Evolutionary conservation across 1,284 basidiomycete genomes (phyloP).

Genomic region (Ganoderma leucocontextum): DNA sequence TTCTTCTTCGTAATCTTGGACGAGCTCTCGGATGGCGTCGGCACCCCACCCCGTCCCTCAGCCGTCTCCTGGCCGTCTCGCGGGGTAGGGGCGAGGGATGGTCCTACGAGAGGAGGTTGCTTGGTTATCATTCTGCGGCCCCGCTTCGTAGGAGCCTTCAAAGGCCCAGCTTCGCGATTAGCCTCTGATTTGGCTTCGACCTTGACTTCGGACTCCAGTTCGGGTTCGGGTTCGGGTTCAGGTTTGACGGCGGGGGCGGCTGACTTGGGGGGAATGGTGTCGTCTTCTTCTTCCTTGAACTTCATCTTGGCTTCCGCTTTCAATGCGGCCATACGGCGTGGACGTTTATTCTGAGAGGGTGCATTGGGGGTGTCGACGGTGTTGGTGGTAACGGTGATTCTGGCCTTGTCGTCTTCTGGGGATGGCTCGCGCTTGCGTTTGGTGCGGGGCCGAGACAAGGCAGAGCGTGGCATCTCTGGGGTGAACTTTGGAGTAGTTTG

Average conservation of each 20-base stretch:
- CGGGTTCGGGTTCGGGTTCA: background rate
- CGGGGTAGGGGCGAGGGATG: background rate
- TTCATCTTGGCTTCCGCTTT: background rate
- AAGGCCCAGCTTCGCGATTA: background rate
- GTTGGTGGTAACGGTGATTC: background rate
- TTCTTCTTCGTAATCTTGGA: background rate
- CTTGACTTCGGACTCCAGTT: background rate
- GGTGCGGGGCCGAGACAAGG: background rate
- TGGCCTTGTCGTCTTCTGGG: background rate
- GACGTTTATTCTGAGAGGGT: background rate
- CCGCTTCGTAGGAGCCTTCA: background rate
- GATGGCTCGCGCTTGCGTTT: background rate
- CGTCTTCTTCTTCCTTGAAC: background rate
- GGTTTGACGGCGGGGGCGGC: background rate
- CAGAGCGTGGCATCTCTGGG: background rate
- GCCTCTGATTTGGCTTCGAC: background rate
- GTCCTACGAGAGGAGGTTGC: background rate
- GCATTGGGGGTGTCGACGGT: background rate
- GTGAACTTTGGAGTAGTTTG: background rate
- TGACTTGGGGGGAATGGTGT: background rate
- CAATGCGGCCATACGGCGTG: background rate
- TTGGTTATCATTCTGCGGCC: background rate
- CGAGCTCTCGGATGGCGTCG: background rate
- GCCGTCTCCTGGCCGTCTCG: background rate
- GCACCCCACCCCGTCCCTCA: background rate